These are phyloP conservation scores for Nothophaeocryptopus gaeumannii DNA, from an alignment of 2,329 filamentous ascomycete species.

Conservation along the genomic window DNA sequence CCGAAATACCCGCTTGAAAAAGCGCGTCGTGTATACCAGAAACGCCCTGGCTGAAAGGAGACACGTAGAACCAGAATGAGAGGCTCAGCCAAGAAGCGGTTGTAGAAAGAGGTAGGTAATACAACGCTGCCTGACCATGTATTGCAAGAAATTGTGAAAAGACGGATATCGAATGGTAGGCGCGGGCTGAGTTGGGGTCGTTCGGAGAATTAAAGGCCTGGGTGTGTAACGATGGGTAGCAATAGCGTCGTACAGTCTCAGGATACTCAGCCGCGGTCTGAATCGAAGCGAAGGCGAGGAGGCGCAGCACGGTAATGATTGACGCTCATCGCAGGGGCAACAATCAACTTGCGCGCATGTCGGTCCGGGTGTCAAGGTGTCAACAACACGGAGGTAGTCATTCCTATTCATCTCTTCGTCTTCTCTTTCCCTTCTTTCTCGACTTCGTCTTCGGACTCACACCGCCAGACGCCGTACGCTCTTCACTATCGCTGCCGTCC, in stretches of 20 bases:
- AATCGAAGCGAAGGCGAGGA: neutral
- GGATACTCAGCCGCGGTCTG: neutral
- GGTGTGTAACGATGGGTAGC: slow-evolving; percentile 1
- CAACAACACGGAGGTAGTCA: neutral
- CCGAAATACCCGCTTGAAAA: too few relatives aligned
- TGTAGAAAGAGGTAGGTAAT: neutral
- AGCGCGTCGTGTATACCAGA: too few relatives aligned
- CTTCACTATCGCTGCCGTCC: slow-evolving; percentile 10
- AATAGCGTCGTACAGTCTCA: slow-evolving; percentile 7
- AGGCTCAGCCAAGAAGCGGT: too few relatives aligned
- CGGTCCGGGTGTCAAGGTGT: neutral
- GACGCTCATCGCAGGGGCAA: neutral
- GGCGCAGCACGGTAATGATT: neutral
- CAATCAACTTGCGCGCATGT: neutral
- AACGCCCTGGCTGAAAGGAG: too few relatives aligned
- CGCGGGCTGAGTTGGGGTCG: neutral
- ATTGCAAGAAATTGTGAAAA: neutral
- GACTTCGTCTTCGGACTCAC: slow-evolving; percentile 20
- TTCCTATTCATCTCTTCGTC: slow-evolving; percentile 16
- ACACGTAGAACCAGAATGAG: too few relatives aligned
- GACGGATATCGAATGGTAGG: too few relatives aligned
- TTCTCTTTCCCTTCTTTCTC: slow-evolving; percentile 26
- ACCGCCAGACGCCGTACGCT: slow-evolving; percentile 9
- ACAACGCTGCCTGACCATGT: slow-evolving; percentile 10
- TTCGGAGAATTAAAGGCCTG: neutral